A percentile compares a stretch with the other conserved stretches of the same genome.
phyloP scores from a whole-genome alignment of 495 filamentous ascomycete species.

The Hypomontagnella monticulosa region DNA sequence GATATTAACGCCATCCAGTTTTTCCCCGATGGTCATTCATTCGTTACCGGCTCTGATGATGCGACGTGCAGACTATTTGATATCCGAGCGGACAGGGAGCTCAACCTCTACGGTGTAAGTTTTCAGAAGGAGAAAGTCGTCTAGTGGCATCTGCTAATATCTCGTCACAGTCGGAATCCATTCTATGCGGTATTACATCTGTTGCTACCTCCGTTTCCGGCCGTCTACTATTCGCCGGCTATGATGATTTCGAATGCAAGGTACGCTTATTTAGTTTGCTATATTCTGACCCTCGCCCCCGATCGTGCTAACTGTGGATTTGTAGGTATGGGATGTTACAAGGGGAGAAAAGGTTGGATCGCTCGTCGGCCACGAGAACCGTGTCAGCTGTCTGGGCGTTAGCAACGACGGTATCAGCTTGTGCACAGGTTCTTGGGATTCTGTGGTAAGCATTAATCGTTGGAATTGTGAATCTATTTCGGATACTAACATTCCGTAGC shows the following conservation, averaged over 20 bases:
- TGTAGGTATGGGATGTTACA: conserved; percentile 95
- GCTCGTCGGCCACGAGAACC: conserved; percentile 96
- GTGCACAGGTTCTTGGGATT: conserved; percentile 99
- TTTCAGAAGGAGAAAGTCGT: conserved; percentile 1
- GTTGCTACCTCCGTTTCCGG: conserved; percentile 98
- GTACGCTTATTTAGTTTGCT: conserved; percentile 58
- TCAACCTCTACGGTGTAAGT: conserved; percentile 94
- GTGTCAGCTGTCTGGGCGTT: conserved; percentile 96
- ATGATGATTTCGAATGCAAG: conserved; percentile 99
- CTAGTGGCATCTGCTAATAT: conserved; percentile 30
- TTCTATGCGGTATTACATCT: conserved; percentile 97
- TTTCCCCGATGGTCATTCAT: conserved; percentile 98
- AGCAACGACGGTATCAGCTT: conserved; percentile 99
- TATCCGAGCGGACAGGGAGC: conserved; percentile 93
- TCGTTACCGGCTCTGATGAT: conserved; percentile 97
- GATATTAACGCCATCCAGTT: conserved; percentile 99
- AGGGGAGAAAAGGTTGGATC: conserved; percentile 97
- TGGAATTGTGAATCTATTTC: neutral
- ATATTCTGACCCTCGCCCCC: no score
- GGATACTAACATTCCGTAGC: conserved; percentile 60
- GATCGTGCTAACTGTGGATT: conserved; percentile 16
- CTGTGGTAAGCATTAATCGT: conserved; percentile 74
- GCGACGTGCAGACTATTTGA: conserved; percentile 97
- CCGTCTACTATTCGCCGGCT: conserved; percentile 93
- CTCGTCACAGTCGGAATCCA: conserved; percentile 84